Percentiles rank a stretch among this genome's conserved stretches.
Conservation (phyloP, 2,329 filamentous ascomycete genomes). For the Colletotrichum viniferum region DNA sequence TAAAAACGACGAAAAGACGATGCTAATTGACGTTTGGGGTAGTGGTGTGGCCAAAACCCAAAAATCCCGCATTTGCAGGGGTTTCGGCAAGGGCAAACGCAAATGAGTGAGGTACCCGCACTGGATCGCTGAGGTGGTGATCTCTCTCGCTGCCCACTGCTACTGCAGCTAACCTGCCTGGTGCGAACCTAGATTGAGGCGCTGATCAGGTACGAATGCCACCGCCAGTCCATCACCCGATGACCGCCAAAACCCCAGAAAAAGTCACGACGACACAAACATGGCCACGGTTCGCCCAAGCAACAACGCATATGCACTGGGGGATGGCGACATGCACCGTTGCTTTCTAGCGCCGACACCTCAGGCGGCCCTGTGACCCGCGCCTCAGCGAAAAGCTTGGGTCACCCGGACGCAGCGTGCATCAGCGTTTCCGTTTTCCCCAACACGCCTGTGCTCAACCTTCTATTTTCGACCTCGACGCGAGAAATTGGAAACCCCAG, state of each 20-base stretch:
- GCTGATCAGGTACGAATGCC: not conserved
- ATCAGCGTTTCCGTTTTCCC: not conserved
- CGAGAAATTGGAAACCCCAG: not conserved
- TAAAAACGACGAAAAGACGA: too few species aligned
- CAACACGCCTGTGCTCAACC: not conserved
- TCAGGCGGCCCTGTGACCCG: not conserved
- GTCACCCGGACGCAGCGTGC: not conserved
- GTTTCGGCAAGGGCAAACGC: too few species aligned
- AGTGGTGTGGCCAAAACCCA: too few species aligned
- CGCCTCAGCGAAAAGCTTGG: not conserved
- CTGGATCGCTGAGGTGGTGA: not conserved
- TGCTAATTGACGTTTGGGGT: too few species aligned
- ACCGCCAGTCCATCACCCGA: not conserved
- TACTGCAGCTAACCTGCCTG: not conserved
- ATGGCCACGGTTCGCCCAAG: not conserved
- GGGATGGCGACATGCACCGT: not conserved
- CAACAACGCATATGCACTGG: not conserved
- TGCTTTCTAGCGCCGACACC: not conserved
- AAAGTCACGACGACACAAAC: not conserved
- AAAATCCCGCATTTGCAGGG: too few species aligned
- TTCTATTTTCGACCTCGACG: not conserved
- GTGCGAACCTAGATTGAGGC: not conserved
- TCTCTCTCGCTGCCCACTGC: not conserved
- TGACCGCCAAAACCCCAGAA: not conserved
- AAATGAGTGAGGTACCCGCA: not conserved